Percentiles rank a stretch among this genome's conserved stretches.
Evolutionary conservation across 2,329 filamentous ascomycete genomes (phyloP).

Genomic region (Trichophyton benhamiae): DNA sequence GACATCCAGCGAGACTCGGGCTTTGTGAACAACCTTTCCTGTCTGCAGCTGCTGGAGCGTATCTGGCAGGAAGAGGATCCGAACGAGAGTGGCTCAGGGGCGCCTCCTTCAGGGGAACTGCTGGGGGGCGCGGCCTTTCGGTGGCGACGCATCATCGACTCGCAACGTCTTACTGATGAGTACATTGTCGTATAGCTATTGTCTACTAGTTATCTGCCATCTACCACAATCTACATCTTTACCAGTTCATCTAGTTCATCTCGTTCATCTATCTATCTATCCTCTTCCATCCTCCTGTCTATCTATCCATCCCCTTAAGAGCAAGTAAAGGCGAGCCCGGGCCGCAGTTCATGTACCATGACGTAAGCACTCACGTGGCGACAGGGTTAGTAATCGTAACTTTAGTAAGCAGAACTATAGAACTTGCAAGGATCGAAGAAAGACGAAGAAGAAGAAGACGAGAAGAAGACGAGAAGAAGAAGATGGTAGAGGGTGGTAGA

Average conservation of each 20-base stretch:
- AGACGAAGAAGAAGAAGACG: too few relatives aligned
- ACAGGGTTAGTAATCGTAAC: not conserved
- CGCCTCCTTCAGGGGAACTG: not conserved
- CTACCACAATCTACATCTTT: conserved; percentile 2
- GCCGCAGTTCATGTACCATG: not conserved
- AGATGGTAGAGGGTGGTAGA: too few relatives aligned
- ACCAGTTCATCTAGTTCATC: not conserved
- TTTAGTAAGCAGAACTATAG: not conserved
- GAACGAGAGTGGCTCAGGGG: not conserved
- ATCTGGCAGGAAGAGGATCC: conserved; percentile 50
- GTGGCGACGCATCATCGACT: conserved; percentile 22
- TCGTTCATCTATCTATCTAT: not conserved
- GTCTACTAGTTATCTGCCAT: conserved; percentile 1
- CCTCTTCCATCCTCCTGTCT: not conserved
- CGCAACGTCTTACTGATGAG: conserved; percentile 18
- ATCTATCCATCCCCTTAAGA: not conserved
- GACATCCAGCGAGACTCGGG: conserved; percentile 82
- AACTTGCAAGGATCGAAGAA: not conserved
- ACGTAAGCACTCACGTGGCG: not conserved
- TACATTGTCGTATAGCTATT: conserved; percentile 25
- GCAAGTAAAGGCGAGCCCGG: not conserved
- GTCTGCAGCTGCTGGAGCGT: conserved; percentile 71
- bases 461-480: too few relatives aligned
- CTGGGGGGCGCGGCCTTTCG: conserved; percentile 16
- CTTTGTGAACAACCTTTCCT: conserved; percentile 85